Base-by-base conservation (phyloP, 176 grass and related monocot species). In the Microstegium vimineum region DNA sequence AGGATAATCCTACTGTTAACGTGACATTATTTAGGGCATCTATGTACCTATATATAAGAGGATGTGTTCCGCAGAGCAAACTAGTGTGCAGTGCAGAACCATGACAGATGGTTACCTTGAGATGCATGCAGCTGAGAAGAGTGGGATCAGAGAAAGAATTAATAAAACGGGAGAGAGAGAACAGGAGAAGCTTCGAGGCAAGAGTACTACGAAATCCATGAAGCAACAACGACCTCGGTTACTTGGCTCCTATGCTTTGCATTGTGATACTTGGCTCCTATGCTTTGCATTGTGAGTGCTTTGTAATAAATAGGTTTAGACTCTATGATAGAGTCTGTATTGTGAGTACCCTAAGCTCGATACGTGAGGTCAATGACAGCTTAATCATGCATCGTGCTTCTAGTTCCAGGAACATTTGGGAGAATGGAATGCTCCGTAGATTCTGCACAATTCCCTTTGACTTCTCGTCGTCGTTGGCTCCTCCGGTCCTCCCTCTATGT, bases 371-470 rank as follows among this genome's bases (percentile, higher is more conserved):
- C 62, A 82, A 85, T 82, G 88, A 82, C 85, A 88, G 52, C 79
- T 92, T 85, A 90, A 71, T 66, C 85, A 66, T 62, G 59, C 26
- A 18, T 35, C 78, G 35, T 46, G 62, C 56, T 47, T 85, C 77
- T 83, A 86, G 88, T 47, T 85, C 77, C 86, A 86, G 88, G 92
- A 94, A 94, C 92, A 93, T 91, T 86, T 98, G 2, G 95, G 92
- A 88, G 88, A 91, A 91, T 88, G 95, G 45, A 91, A 89, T 93
- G 88, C 90, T 94, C 94, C 90, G 92, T 80, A 81, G 92, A 94
- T 97, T 94, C 92, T 97, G 90, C 92, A 52, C 79, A 43, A 76
- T 67, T 84, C 79, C 67, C 76, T 63, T 84, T 87, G 75, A 88
- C 78, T 65, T 72, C 15, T 30, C 61, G 60, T 10, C 60, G 3